These are phyloP conservation scores for Angophora floribunda DNA, from an alignment of 345 rosid genomes.

Conservation along the genomic window DNA sequence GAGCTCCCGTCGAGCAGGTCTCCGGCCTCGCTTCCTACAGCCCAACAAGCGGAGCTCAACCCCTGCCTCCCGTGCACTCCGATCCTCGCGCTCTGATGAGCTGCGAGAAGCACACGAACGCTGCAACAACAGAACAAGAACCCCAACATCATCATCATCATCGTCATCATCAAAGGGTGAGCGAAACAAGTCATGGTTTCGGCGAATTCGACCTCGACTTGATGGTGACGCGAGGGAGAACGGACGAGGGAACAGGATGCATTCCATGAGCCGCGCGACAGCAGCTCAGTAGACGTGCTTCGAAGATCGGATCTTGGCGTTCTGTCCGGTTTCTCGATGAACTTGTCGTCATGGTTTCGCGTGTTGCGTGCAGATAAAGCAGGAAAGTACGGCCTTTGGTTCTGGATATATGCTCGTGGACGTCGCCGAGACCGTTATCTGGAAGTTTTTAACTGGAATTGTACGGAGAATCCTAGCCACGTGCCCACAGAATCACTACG, in stretches of 20 bases:
- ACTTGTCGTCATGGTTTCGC: background rate
- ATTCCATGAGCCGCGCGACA: slow-evolving; percentile 31
- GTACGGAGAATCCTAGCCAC: background rate
- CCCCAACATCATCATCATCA: background rate
- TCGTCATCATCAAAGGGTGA: background rate
- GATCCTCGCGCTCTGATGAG: slow-evolving; percentile 4
- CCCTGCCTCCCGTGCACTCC: slow-evolving; percentile 20
- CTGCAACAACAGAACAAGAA: slow-evolving; percentile 14
- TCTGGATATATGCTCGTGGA: slow-evolving; percentile 14
- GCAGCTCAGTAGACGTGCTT: background rate
- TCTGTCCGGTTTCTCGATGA: background rate
- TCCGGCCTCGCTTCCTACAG: slow-evolving; percentile 25
- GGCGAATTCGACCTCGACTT: slow-evolving; percentile 14
- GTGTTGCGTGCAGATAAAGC: background rate
- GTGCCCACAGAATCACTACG: background rate
- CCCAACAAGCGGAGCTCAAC: slow-evolving; percentile 17
- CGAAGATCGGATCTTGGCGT: background rate
- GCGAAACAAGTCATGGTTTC: background rate
- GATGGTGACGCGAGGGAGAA: background rate
- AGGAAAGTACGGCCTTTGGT: slow-evolving; percentile 21
- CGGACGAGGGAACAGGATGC: slow-evolving; percentile 11
- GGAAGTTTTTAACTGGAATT: background rate
- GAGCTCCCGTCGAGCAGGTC: slow-evolving; percentile 33
- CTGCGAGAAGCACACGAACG: slow-evolving; percentile 11
- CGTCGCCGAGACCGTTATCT: slow-evolving; percentile 3